Conservation (phyloP, 805 yeast species). For the Monosporozyma servazzii region DNA sequence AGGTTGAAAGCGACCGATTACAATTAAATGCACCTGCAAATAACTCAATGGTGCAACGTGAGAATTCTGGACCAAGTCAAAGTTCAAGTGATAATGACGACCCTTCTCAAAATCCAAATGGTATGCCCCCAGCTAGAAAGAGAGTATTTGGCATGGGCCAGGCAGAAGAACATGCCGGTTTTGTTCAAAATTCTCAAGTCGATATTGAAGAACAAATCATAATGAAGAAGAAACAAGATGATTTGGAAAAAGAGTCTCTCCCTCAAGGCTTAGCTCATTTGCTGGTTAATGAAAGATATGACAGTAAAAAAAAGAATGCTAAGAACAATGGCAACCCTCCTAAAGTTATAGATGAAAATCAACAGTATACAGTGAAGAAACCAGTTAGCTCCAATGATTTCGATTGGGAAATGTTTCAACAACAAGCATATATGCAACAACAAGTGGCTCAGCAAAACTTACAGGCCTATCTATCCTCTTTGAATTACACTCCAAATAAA, state of each 20-base stretch:
- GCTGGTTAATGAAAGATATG: conserved; percentile 27
- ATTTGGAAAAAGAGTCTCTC: conserved; percentile 41
- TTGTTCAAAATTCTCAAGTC: conserved; percentile 32
- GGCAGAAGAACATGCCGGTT: conserved; percentile 15
- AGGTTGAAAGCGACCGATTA: background rate
- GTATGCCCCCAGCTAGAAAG: conserved; percentile 54
- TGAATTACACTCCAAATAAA: conserved; percentile 8
- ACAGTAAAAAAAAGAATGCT: background rate
- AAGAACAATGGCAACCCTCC: background rate
- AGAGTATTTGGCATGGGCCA: conserved; percentile 33
- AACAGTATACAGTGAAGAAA: conserved; percentile 24
- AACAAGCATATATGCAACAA: conserved; percentile 29
- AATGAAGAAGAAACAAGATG: conserved; percentile 38
- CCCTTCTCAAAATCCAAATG: conserved; percentile 14
- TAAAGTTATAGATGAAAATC: background rate
- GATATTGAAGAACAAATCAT: conserved; percentile 40
- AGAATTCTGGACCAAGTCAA: conserved; percentile 7
- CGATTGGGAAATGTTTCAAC: conserved; percentile 30
- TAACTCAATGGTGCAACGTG: background rate
- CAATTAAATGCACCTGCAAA: background rate
- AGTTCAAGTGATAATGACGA: background rate
- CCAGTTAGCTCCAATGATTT: conserved; percentile 26
- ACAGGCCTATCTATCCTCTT: conserved; percentile 25
- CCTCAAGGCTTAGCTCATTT: conserved; percentile 48
- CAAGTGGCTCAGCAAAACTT: conserved; percentile 29